Evolutionary conservation across 2,329 filamentous ascomycete genomes (phyloP), one percentile per base, ranked within the genome.

Genomic region (Colletotrichum sp.): DNA sequence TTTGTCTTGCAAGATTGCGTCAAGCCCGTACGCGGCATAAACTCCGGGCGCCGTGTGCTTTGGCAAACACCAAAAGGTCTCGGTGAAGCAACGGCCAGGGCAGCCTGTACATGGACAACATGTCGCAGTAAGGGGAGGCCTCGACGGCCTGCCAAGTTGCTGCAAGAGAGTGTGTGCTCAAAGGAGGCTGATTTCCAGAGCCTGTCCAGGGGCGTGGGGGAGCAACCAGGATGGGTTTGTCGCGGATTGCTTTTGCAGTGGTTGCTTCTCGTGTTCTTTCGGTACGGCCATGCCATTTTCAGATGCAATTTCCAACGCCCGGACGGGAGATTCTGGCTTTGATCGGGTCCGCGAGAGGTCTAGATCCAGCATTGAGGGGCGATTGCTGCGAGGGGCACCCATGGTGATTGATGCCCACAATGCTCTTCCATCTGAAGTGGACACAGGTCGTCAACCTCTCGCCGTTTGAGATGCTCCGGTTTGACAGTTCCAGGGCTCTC

Each of bases 251-350:
- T 64, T 75, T 59, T 65, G 43, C 52, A 36, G 64, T 36, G n/a
- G 64, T 36, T 36, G 59, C 26, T 64, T 75, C 73, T 73, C 70
- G 73, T 75, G 73, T 68, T 75, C 69, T 55, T 55, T 72, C 63
- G 63, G 72, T 64, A 60, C 28, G 63, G 69, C 57, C 69, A 75
- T 68, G 69, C 64, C 73, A 75, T 75, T 75, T 75, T 59, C 36
- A 73, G 70, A 75, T 72, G 73, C 73, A 75, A 75, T 75, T 75
- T 75, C 73, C 57, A 75, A 59, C 34, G 73, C 64, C 55, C 32
- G 15, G 57, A 63, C 57, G 57, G 73, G 63, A 68, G 69, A 68
- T 6, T 15, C 26, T 68, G 55, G 63, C 21, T 32, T 43, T 57
- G 64, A 75, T 68, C 57, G 63, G 64, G 32, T 68, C 70, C 39